Evolutionary conservation across 2,329 filamentous ascomycete species (phyloP).

Genomic region (Alternaria arbusti): DNA sequence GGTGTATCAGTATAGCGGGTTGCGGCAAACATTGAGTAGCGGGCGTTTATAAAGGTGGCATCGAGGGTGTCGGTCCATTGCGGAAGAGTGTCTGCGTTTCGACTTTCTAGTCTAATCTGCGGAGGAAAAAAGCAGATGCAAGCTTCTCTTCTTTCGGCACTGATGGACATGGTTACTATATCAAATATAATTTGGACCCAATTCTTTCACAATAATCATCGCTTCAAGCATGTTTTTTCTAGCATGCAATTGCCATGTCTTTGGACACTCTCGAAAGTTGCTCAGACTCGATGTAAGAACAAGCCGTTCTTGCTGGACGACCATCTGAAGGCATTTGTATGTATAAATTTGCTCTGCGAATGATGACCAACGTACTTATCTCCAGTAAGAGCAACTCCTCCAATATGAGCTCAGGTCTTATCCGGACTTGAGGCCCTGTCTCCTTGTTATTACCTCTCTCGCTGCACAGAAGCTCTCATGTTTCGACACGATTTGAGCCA

Average conservation of each 20-base stretch:
- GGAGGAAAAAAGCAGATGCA: not conserved
- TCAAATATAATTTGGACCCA: not conserved
- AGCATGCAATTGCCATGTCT: not conserved
- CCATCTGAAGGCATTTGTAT: too few relatives aligned
- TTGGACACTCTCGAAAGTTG: rapidly evolving
- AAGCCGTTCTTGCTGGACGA: too few relatives aligned
- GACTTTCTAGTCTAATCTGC: not conserved
- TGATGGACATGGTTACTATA: not conserved
- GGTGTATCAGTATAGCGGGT: slow-evolving; percentile 4
- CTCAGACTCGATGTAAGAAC: not conserved
- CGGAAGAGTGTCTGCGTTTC: not conserved
- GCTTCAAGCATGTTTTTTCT: too few relatives aligned
- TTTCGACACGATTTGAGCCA: not conserved
- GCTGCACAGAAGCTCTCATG: not conserved
- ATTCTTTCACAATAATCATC: not conserved
- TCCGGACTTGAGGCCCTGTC: too few relatives aligned
- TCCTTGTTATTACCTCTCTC: not conserved
- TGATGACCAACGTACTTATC: too few relatives aligned
- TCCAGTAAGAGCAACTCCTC: too few relatives aligned
- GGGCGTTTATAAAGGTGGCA: slow-evolving; percentile 10
- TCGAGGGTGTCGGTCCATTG: slow-evolving; percentile 8
- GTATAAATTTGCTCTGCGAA: too few relatives aligned
- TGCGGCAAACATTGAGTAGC: slow-evolving; percentile 2
- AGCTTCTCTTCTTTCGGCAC: not conserved
- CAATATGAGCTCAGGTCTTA: too few relatives aligned